Conservation (phyloP, 2,329 filamentous ascomycete species). For the Diplocarpon mali region DNA sequence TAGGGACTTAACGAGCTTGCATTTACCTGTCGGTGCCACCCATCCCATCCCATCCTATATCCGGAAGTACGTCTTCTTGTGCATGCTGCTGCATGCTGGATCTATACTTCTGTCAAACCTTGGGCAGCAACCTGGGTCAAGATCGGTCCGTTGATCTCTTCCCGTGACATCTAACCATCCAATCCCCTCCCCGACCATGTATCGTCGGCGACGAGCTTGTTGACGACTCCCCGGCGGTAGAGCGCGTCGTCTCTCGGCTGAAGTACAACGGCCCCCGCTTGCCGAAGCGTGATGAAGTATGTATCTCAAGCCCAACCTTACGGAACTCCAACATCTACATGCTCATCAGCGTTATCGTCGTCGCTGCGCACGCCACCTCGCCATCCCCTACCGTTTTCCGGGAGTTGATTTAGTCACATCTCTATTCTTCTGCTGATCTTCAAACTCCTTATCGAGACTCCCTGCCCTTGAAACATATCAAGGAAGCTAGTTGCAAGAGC, state of each 20-base stretch:
- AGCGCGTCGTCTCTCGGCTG: too few species aligned
- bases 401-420: constrained; percentile 4
- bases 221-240: too few species aligned
- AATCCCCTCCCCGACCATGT: background rate
- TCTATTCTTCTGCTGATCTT: too few species aligned
- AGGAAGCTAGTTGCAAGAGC: too few species aligned
- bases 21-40: background rate
- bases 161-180: constrained; percentile 1
- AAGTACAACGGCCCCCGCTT: too few species aligned
- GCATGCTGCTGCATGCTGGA: background rate
- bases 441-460: too few species aligned
- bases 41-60: background rate
- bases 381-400: constrained; percentile 7
- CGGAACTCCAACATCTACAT: background rate
- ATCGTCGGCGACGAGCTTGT: background rate
- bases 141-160: background rate
- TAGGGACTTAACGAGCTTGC: too few species aligned
- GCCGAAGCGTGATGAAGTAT: background rate
- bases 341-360: constrained; percentile 1
- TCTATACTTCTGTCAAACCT: constrained; percentile 2
- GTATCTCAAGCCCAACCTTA: background rate
- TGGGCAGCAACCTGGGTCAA: constrained; percentile 4
- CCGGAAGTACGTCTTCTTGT: background rate
- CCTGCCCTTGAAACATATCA: too few species aligned
- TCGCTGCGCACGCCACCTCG: too few species aligned